phyloP scores from a whole-genome alignment of 208 protist genomes.

The Wallacemonas sp. region DNA sequence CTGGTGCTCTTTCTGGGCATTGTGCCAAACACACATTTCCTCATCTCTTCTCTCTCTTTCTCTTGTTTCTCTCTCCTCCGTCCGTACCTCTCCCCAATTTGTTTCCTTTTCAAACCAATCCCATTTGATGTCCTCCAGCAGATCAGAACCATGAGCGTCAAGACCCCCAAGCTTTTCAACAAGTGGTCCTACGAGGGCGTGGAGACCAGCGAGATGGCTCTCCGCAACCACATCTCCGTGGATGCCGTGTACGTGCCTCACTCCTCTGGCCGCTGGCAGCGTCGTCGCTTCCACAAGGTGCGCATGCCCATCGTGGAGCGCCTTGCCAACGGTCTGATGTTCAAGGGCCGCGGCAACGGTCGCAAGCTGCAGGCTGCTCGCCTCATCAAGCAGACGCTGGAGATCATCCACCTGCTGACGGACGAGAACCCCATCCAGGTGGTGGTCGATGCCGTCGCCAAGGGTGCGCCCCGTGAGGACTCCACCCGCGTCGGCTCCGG shows the following conservation, averaged over 20 bases:
- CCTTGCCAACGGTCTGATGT: constrained; percentile 98
- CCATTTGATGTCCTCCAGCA: background rate
- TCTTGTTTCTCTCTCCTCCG: constrained; percentile 1
- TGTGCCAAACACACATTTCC: background rate
- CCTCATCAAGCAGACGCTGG: constrained; percentile 99
- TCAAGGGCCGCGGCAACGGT: constrained; percentile 99
- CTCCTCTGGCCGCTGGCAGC: constrained; percentile 97
- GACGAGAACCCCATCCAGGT: constrained; percentile 99
- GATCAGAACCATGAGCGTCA: constrained; percentile 50
- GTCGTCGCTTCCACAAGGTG: constrained; percentile 99
- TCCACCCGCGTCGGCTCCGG: constrained; percentile 99
- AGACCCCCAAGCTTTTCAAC: constrained; percentile 90
- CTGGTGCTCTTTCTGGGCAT: background rate
- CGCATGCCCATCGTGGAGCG: constrained; percentile 95
- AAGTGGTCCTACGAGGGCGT: constrained; percentile 90
- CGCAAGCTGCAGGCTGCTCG: constrained; percentile 99
- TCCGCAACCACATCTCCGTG: constrained; percentile 97
- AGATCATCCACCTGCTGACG: constrained; percentile 99
- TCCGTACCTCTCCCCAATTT: background rate
- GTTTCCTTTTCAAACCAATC: background rate
- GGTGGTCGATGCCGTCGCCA: constrained; percentile 98
- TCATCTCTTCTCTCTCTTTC: constrained; percentile 9
- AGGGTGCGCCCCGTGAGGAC: constrained; percentile 99
- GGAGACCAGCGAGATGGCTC: constrained; percentile 84
- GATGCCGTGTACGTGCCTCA: constrained; percentile 98